A percentile compares a stretch with the other conserved stretches of the same genome.
Evolutionary conservation across 495 filamentous ascomycete genomes (phyloP).

Genomic region (Bacidia rubella): DNA sequence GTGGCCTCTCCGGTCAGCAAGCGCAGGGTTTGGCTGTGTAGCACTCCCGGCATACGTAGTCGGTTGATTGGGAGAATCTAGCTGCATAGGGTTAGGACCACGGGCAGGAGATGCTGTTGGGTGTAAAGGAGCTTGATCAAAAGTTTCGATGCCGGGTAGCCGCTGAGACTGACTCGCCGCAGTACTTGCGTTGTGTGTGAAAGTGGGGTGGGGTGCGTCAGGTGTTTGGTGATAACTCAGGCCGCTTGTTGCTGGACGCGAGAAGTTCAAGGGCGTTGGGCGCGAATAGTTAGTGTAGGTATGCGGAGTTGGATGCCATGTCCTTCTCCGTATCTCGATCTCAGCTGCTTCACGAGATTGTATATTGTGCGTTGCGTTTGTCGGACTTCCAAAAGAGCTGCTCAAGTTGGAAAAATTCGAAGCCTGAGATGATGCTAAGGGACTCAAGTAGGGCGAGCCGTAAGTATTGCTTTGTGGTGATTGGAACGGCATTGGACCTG

Average conservation of each 20-base stretch:
- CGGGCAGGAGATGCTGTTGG: slow-evolving; percentile 50
- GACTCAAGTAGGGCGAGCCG: slow-evolving; percentile 45
- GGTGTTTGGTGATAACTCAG: slow-evolving; percentile 46
- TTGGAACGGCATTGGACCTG: slow-evolving; percentile 60
- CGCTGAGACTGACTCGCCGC: slow-evolving; percentile 42
- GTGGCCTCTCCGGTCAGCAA: slow-evolving; percentile 47
- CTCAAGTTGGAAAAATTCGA: slow-evolving; percentile 41
- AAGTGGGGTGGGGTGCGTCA: slow-evolving; percentile 39
- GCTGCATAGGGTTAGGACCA: slow-evolving; percentile 53
- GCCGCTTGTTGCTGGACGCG: slow-evolving; percentile 46
- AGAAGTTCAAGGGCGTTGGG: slow-evolving; percentile 25
- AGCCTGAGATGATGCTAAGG: slow-evolving; percentile 38
- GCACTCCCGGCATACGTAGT: slow-evolving; percentile 30
- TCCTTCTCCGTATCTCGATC: slow-evolving; percentile 66
- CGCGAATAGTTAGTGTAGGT: slow-evolving; percentile 39
- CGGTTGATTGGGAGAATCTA: slow-evolving; percentile 40
- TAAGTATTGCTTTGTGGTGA: slow-evolving; percentile 43
- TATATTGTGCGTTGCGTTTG: slow-evolving; percentile 47
- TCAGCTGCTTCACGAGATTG: slow-evolving; percentile 57
- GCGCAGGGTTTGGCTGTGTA: slow-evolving; percentile 33
- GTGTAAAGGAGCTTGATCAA: slow-evolving; percentile 55
- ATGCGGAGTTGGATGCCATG: slow-evolving; percentile 79
- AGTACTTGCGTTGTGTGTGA: slow-evolving; percentile 31
- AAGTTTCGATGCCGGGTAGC: slow-evolving; percentile 81
- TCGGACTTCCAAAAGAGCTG: slow-evolving; percentile 58